These are phyloP conservation scores for Juglanconis oblonga DNA, from an alignment of 2,329 filamentous ascomycete species.

Conservation along the genomic window DNA sequence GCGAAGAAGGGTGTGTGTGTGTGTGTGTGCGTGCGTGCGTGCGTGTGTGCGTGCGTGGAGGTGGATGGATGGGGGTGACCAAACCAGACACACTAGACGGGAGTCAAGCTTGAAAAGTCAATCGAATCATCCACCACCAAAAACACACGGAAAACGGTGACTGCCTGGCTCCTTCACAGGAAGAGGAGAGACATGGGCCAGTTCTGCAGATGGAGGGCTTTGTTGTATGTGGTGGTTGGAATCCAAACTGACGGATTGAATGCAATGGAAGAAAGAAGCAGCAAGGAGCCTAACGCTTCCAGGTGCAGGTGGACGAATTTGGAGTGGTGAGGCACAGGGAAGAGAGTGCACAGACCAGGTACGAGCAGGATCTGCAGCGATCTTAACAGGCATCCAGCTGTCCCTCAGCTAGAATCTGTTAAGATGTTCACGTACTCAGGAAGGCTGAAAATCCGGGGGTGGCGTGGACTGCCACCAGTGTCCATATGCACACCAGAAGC, in stretches of 20 bases:
- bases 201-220: not conserved
- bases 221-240: not conserved
- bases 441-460: not conserved
- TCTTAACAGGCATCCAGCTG: not conserved
- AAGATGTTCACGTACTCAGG: not conserved
- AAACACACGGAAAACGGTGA: not conserved
- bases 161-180: conserved; percentile 3
- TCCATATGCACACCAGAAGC: too few species aligned
- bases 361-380: too few species aligned
- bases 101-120: not conserved
- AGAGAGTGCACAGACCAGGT: not conserved
- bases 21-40: not conserved
- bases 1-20: not conserved
- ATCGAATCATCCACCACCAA: not conserved
- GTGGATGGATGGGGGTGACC: not conserved
- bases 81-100: not conserved
- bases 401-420: not conserved
- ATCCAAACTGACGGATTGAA: not conserved
- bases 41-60: not conserved
- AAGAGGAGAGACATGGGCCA: conserved; percentile 2
- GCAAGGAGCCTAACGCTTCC: not conserved
- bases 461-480: not conserved
- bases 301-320: conserved; percentile 11
- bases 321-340: conserved; percentile 9
- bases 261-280: not conserved